Conservation (phyloP, 2,329 filamentous ascomycete genomes). For the Aspergillus caelatus region DNA sequence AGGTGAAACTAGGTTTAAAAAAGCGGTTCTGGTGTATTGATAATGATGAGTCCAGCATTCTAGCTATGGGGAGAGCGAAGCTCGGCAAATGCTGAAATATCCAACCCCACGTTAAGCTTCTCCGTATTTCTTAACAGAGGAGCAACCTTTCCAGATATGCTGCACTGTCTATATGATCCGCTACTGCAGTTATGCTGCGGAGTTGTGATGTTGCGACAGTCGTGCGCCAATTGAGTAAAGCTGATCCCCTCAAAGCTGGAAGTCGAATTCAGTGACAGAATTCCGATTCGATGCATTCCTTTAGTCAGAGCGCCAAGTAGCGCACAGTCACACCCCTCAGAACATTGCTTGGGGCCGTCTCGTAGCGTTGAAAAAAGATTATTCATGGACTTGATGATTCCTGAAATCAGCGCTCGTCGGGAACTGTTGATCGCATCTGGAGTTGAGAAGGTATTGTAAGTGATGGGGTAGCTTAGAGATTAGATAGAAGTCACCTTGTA, state of each 20-base stretch:
- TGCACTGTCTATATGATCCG: accelerated
- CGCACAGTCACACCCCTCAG: neutral
- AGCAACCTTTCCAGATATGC: accelerated
- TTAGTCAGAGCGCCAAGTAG: neutral
- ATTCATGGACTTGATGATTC: neutral
- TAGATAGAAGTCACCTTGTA: neutral
- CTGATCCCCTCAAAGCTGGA: neutral
- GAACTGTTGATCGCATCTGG: neutral
- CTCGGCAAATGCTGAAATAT: too few relatives aligned
- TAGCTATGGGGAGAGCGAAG: too few relatives aligned
- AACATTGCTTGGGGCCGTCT: neutral
- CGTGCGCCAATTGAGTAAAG: neutral
- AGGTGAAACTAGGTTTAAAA: too few relatives aligned
- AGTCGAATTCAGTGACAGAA: accelerated
- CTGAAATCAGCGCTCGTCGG: neutral
- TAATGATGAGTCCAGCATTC: too few relatives aligned
- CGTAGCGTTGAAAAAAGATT: neutral
- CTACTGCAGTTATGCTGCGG: accelerated
- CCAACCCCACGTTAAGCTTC: too few relatives aligned
- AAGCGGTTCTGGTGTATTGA: too few relatives aligned
- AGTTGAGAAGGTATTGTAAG: neutral
- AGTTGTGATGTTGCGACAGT: neutral
- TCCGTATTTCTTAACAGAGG: neutral
- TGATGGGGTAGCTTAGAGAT: accelerated
- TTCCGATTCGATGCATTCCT: neutral